Evolutionary conservation across 2,329 filamentous ascomycete genomes (phyloP).

Genomic region (Hypoxylon sp.): DNA sequence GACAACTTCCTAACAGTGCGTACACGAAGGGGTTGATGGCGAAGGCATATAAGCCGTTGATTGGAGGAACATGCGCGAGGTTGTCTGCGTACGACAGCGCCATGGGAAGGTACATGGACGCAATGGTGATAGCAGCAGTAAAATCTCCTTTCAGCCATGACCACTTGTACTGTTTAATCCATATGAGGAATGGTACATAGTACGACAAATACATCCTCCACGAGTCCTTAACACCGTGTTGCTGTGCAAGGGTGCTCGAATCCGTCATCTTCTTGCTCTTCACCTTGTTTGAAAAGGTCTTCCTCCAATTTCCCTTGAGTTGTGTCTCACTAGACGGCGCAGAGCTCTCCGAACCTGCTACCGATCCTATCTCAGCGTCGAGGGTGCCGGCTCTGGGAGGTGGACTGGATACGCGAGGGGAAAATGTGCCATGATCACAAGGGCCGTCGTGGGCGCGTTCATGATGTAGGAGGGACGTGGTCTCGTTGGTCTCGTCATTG

Average conservation of each 20-base stretch:
- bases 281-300: slow-evolving; percentile 66
- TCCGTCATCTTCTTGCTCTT: slow-evolving; percentile 78
- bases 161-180: slow-evolving; percentile 89
- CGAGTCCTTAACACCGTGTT: slow-evolving; percentile 80
- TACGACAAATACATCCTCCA: slow-evolving; percentile 90
- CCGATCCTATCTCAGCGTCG: slow-evolving; percentile 52
- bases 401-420: slow-evolving; percentile 73
- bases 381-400: slow-evolving; percentile 53
- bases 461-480: slow-evolving; percentile 63
- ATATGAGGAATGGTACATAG: slow-evolving; percentile 91
- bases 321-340: slow-evolving; percentile 57
- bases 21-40: slow-evolving; percentile 94
- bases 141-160: slow-evolving; percentile 88
- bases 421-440: slow-evolving; percentile 84
- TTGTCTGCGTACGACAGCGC: slow-evolving; percentile 93
- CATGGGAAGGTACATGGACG: slow-evolving; percentile 99
- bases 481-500: slow-evolving; percentile 60
- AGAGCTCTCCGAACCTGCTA: slow-evolving; percentile 55
- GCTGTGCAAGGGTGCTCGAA: slow-evolving; percentile 78
- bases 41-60: slow-evolving; percentile 95
- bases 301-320: slow-evolving; percentile 62
- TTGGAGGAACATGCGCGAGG: slow-evolving; percentile 90
- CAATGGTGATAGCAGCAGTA: slow-evolving; percentile 91
- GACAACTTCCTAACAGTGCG: slow-evolving; percentile 89
- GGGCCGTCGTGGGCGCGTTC: slow-evolving; percentile 62